Evolutionary conservation across 2,329 filamentous ascomycete species (phyloP).

Genomic region (Fusarium setosum): DNA sequence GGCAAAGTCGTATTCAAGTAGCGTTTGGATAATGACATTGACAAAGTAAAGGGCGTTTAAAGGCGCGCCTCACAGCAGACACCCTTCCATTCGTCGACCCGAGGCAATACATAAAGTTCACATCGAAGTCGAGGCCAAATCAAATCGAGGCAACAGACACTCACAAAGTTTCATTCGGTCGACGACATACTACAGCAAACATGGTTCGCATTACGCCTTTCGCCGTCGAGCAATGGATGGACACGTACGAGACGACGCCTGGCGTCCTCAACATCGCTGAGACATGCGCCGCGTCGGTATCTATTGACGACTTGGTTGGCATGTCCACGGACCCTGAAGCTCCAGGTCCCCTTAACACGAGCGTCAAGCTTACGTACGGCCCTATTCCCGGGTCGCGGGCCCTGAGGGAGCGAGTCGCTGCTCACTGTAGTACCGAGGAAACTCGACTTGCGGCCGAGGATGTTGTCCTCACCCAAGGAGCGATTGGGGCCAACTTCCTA

Average conservation of each 20-base stretch:
- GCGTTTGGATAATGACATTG: neutral
- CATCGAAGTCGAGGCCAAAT: neutral
- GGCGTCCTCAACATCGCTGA: slow-evolving; percentile 79
- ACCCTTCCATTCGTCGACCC: neutral
- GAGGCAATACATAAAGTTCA: neutral
- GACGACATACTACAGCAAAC: neutral
- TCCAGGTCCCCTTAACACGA: slow-evolving; percentile 56
- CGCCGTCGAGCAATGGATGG: slow-evolving; percentile 79
- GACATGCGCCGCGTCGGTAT: slow-evolving; percentile 81
- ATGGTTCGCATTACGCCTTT: slow-evolving; percentile 72
- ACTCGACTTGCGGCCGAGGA: slow-evolving; percentile 64
- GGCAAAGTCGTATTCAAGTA: neutral
- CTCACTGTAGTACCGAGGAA: slow-evolving; percentile 70
- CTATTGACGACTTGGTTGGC: slow-evolving; percentile 72
- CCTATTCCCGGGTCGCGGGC: slow-evolving; percentile 74
- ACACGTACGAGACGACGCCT: slow-evolving; percentile 66
- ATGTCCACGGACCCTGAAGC: slow-evolving; percentile 66
- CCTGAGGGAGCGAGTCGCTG: slow-evolving; percentile 73
- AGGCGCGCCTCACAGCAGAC: neutral
- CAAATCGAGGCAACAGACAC: neutral
- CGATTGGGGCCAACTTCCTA: slow-evolving; percentile 88
- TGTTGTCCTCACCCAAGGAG: slow-evolving; percentile 81
- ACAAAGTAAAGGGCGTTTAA: slow-evolving; percentile 3
- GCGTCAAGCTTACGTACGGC: slow-evolving; percentile 76
- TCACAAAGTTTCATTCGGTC: neutral